phyloP scores from a whole-genome alignment of 208 protist genomes.

The Leishmania tarentolae region DNA sequence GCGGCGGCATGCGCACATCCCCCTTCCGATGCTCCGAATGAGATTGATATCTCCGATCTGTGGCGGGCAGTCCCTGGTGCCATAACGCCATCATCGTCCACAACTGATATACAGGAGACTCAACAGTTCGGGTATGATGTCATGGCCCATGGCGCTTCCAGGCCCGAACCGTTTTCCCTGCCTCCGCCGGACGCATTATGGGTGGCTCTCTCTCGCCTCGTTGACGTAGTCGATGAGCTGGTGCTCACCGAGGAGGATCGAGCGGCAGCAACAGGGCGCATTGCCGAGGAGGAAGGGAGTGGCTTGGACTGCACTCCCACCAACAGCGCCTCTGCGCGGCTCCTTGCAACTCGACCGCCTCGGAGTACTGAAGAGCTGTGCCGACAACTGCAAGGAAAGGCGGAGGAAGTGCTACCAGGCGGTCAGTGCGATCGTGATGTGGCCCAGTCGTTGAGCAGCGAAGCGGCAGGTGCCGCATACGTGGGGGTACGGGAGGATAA shows the following conservation, averaged over 20 bases:
- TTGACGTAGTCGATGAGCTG: conserved; percentile 31
- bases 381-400: not conserved
- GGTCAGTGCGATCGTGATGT: not conserved
- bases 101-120: not conserved
- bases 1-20: not conserved
- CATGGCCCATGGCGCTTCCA: not conserved
- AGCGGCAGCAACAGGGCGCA: not conserved
- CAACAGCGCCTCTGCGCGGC: conserved; percentile 5
- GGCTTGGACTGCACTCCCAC: not conserved
- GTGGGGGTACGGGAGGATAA: not conserved
- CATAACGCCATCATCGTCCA: not conserved
- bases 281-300: not conserved
- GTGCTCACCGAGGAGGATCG: conserved; percentile 45
- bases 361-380: not conserved
- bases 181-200: conserved; percentile 10
- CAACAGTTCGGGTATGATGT: not conserved
- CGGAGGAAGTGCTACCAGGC: not conserved
- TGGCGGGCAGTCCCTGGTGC: not conserved
- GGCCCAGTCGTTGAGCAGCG: not conserved
- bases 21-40: not conserved
- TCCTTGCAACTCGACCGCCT: conserved; percentile 14
- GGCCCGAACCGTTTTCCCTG: not conserved
- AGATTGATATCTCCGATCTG: not conserved
- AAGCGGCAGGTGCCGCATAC: not conserved
- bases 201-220: conserved; percentile 24